Conservation (phyloP, 2,329 filamentous ascomycete genomes). For the Nigrospora sphaerica region DNA sequence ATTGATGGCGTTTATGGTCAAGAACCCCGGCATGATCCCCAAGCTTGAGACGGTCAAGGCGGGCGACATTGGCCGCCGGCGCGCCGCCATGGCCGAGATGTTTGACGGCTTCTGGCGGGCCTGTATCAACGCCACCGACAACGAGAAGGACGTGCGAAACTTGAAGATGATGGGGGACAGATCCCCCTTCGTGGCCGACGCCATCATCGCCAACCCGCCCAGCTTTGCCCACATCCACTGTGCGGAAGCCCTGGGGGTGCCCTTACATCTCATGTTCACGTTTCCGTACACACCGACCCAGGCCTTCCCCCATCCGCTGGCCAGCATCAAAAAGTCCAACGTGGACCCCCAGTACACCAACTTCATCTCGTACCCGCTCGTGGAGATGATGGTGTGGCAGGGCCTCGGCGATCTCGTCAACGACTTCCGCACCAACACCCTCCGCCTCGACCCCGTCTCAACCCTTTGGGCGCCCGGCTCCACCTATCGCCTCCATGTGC, state of each 20-base stretch:
- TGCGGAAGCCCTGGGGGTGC: constrained; percentile 70
- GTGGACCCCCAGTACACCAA: constrained; percentile 69
- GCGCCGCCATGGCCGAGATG: constrained; percentile 72
- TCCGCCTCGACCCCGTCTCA: constrained; percentile 66
- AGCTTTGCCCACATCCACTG: constrained; percentile 74
- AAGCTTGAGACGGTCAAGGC: constrained; percentile 64
- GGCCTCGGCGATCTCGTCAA: constrained; percentile 77
- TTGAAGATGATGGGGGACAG: constrained; percentile 58
- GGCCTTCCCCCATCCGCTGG: constrained; percentile 70
- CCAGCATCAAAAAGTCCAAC: constrained; percentile 66
- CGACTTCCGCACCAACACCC: constrained; percentile 60
- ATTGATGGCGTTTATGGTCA: constrained; percentile 85
- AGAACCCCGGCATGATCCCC: constrained; percentile 73
- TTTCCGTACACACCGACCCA: constrained; percentile 73
- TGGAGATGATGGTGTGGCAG: constrained; percentile 89
- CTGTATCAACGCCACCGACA: constrained; percentile 67
- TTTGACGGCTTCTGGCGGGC: constrained; percentile 77
- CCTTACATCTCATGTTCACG: constrained; percentile 83
- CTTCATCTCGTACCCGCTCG: constrained; percentile 72
- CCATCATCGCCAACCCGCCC: constrained; percentile 80
- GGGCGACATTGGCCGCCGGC: constrained; percentile 62
- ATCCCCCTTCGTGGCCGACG: constrained; percentile 60
- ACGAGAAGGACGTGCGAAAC: constrained; percentile 54
- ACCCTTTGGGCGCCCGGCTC: constrained; percentile 72
- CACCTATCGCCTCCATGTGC: constrained; percentile 65